These are phyloP conservation scores for Collybia nuda DNA, from an alignment of 768 basidiomycete species.

Conservation along the genomic window DNA sequence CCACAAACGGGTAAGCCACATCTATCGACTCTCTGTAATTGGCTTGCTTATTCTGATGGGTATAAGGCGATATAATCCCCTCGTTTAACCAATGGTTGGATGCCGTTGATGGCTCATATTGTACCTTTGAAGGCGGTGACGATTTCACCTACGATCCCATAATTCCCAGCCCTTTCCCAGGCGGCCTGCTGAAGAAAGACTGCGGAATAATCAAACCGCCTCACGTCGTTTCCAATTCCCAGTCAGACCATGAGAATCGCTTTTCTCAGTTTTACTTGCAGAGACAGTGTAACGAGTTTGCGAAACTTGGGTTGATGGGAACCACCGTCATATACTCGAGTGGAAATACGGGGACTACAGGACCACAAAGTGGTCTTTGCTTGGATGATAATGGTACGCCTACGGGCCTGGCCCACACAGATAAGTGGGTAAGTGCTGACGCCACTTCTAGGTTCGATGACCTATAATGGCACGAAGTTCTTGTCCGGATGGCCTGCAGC, in stretches of 20 bases:
- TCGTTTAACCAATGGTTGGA: slow-evolving; percentile 36
- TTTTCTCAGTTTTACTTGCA: slow-evolving; percentile 30
- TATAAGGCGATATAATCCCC: slow-evolving; percentile 13
- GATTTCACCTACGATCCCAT: slow-evolving; percentile 30
- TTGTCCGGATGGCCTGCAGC: slow-evolving; percentile 45
- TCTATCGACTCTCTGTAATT: background rate
- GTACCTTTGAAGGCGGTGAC: slow-evolving; percentile 31
- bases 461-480: slow-evolving; percentile 33
- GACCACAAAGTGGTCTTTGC: slow-evolving; percentile 28
- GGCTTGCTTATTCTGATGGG: background rate
- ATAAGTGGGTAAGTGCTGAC: background rate
- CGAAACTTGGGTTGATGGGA: slow-evolving; percentile 49
- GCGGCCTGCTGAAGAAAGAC: slow-evolving; percentile 26
- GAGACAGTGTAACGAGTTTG: slow-evolving; percentile 49
- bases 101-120: slow-evolving; percentile 34
- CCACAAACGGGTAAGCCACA: slow-evolving; percentile 16
- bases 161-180: slow-evolving; percentile 27
- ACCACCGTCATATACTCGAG: slow-evolving; percentile 41
- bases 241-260: slow-evolving; percentile 35
- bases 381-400: slow-evolving; percentile 35
- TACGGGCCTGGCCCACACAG: background rate
- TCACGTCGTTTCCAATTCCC: slow-evolving; percentile 43
- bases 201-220: slow-evolving; percentile 38
- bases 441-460: slow-evolving; percentile 28
- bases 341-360: slow-evolving; percentile 41